Conservation (phyloP, 2,329 filamentous ascomycete genomes). For the Hymenoscyphus fraxineus region DNA sequence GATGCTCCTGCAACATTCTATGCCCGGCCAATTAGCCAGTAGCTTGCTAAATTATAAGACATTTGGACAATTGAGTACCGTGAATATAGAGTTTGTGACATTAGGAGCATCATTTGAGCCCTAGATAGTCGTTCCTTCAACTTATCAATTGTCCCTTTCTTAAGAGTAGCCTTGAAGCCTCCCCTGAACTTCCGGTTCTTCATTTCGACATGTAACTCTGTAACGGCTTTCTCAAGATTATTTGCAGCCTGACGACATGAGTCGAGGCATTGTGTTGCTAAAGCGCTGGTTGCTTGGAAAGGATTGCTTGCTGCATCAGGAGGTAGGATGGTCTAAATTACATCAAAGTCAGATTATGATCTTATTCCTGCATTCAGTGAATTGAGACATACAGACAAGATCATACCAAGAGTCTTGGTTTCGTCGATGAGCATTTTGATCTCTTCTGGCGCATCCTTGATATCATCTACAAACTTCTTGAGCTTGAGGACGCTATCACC, state of each 20-base stretch:
- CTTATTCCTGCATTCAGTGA: background rate
- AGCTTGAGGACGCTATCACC: slow-evolving; percentile 9
- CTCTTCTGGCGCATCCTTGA: slow-evolving; percentile 11
- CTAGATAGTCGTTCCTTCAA: slow-evolving; percentile 6
- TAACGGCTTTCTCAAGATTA: background rate
- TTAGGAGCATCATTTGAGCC: slow-evolving; percentile 3
- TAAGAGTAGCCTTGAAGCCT: background rate
- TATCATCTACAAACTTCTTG: slow-evolving; percentile 3
- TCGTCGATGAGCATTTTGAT: background rate
- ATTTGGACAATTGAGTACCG: background rate
- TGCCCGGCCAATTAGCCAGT: background rate
- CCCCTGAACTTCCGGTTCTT: background rate
- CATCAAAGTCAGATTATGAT: background rate
- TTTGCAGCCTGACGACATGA: background rate
- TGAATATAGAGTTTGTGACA: background rate
- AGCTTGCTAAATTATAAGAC: background rate
- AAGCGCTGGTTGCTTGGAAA: background rate
- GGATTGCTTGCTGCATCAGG: background rate
- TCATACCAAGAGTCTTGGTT: background rate
- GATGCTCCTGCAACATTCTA: slow-evolving; percentile 5
- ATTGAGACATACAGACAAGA: background rate
- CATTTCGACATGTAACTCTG: background rate
- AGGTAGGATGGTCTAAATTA: background rate
- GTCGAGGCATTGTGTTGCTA: background rate
- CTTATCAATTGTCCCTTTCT: slow-evolving; percentile 1